Percentiles rank a stretch among this genome's conserved stretches.
Conservation (phyloP, 2,329 filamentous ascomycete genomes). For the Talaromyces funiculosus region DNA sequence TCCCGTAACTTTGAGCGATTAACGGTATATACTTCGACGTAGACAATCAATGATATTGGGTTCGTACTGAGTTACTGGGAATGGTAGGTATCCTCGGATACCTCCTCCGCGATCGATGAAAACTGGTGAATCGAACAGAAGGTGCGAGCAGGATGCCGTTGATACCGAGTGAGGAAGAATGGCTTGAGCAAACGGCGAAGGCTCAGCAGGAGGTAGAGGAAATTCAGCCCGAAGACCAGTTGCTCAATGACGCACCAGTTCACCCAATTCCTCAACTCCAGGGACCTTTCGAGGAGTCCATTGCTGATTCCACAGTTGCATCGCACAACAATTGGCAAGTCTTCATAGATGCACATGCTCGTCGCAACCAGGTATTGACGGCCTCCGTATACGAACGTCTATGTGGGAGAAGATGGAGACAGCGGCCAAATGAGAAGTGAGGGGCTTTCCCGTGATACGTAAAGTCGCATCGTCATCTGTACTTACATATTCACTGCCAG, state of each 20-base stretch:
- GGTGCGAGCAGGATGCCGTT: conserved; percentile 11
- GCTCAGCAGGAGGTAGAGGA: conserved; percentile 11
- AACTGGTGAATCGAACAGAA: neutral
- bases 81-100: conserved; percentile 7
- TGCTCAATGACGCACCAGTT: conserved; percentile 22
- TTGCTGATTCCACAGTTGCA: conserved; percentile 31
- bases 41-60: conserved; percentile 1
- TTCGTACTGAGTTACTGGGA: neutral
- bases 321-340: conserved; percentile 25
- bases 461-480: neutral
- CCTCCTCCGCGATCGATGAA: neutral
- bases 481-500: conserved; percentile 29
- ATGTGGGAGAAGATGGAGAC: conserved; percentile 69
- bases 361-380: conserved; percentile 63
- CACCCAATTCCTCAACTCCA: conserved; percentile 41
- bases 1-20: neutral
- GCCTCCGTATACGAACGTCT: conserved; percentile 63
- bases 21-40: neutral
- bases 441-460: neutral
- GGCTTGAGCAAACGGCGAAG: conserved; percentile 13
- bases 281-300: conserved; percentile 43
- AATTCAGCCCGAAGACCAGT: neutral
- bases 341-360: conserved; percentile 37
- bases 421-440: conserved; percentile 59
- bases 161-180: conserved; percentile 14